Evolutionary conservation across 2,329 filamentous ascomycete genomes (phyloP), one percentile per base, ranked within the genome.

Genomic region (Pestalotiopsis fici): DNA sequence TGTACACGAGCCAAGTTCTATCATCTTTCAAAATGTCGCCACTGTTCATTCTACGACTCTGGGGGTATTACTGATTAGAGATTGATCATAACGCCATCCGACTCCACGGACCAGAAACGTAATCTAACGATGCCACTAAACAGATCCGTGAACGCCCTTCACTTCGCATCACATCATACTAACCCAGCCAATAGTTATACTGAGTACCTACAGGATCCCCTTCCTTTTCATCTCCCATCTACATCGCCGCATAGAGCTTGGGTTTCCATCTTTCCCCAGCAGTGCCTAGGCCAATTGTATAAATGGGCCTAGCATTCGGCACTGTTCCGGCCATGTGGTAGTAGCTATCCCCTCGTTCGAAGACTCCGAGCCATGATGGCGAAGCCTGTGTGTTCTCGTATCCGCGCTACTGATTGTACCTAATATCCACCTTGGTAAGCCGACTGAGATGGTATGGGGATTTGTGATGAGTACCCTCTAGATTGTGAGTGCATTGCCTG

Each of bases 401-500:
- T n/a, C 9, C 9, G 43, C 43, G 43, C 57, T 60, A 31, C 13
- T 60, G 39, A 25, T 35, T 31, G 28, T 47, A 55, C n/a, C 62
- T 64, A 64, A 18, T 64, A 64, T 31, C 62, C 50, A 55, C 39
- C 37, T n/a, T 65, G 18, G 63, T 65, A 65, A 54, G 27, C 54
- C 11, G 62, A 27, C 31, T 65, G 50, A 18, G 31, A 37, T 50
- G 63, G 63, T 12, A 65, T n/a, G 13, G 63, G 25, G 59, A 43
- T 50, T 35, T 65, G 63, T 27, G 63, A n/a, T 39, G 47, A 64
- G 57, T 57, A 68, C 18, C 63, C 63, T 50, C 66, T 79, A 63
- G 78, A 76, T 67, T 84, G 83, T 15, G 81, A 78, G 68, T 85
- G 83, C 70, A 83, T 72, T 37, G 77, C 76, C 66, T 82, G 81